Base-by-base conservation (phyloP, 2,329 filamentous ascomycete species). In the Parafenestella ontariensis region DNA sequence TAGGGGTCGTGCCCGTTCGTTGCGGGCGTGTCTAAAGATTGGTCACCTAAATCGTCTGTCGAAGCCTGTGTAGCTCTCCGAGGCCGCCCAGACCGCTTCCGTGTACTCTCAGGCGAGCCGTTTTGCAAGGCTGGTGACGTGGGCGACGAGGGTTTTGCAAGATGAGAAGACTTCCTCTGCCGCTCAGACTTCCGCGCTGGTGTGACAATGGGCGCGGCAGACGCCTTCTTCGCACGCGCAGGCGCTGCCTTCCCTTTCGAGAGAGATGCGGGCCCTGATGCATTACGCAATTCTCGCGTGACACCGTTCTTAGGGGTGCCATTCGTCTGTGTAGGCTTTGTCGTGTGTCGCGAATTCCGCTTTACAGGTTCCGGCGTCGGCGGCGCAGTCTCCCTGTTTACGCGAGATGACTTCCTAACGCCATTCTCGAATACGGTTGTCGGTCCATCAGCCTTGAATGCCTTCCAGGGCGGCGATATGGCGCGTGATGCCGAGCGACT, bases 401-500 rank as follows among this genome's bases (percentile, higher is more conserved):
- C 83, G 64, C 86, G 79, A 44, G 85, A 83, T 40, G 86, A 88
- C 73, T 85, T 86, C 55, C 86, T 79, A 61, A 81, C 81, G 34
- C 86, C 86, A 70, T 85, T 83, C 71, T 85, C 81, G 41, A 89
- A 85, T 72, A 96, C 93, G 0, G 90, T 89, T 3, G 94, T 95
- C 20, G 95, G 95, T 0, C 95, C 95, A 24, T 96, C 90, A 36
- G 90, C 91, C 54, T 85, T 85, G 59, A 90, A 85, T 69, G 87
- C 91, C 80, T 95, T 98, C 95, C 95, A 99, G 20, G 95, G 95
- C 62, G 95, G 95, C 59, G 94, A 98, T 56, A 84, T 82, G 48
- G 80, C 78, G 77, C 80, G 76, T 58, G 80, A 73, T 11, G 67
- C 61, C 4, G 74, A 72, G 47, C 71, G 73, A 45, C 68, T 65